These are phyloP conservation scores for Wickerhamiella kurtzmanii DNA, from an alignment of 805 yeast species.

Conservation along the genomic window DNA sequence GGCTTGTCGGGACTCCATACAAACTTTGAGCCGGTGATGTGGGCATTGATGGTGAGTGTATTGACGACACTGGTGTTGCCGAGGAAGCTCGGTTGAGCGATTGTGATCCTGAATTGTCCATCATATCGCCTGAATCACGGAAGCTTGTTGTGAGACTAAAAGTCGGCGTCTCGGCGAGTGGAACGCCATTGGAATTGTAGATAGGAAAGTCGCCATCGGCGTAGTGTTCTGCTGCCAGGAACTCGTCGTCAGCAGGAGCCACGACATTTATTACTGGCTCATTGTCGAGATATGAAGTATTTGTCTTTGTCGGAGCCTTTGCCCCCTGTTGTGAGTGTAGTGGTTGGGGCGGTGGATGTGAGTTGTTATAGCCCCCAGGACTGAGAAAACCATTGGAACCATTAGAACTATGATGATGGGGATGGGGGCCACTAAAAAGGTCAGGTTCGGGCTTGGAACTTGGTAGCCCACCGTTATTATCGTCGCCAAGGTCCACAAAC, in stretches of 20 bases:
- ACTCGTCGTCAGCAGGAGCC: constrained; percentile 9
- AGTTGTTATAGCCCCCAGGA: too few species aligned
- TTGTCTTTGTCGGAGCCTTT: background rate
- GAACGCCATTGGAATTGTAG: constrained; percentile 12
- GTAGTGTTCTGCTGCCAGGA: background rate
- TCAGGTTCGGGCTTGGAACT: background rate
- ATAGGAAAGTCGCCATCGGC: constrained; percentile 11
- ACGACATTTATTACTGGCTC: constrained; percentile 17
- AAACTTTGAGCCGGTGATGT: background rate
- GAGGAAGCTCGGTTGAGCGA: background rate
- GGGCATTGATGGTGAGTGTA: background rate
- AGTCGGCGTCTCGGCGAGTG: constrained; percentile 5
- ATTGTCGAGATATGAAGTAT: background rate
- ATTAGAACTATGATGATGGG: too few species aligned
- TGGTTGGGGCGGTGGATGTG: too few species aligned
- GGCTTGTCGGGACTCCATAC: background rate
- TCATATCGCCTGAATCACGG: background rate
- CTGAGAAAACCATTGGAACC: too few species aligned
- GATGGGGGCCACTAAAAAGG: too few species aligned
- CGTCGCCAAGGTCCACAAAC: background rate
- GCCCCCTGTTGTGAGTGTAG: background rate
- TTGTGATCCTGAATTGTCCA: background rate
- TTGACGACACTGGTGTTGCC: background rate
- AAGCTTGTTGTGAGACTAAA: background rate
- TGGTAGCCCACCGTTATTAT: background rate